Conservation (phyloP, 495 filamentous ascomycete species). For the Aspergillus mulundensis region DNA sequence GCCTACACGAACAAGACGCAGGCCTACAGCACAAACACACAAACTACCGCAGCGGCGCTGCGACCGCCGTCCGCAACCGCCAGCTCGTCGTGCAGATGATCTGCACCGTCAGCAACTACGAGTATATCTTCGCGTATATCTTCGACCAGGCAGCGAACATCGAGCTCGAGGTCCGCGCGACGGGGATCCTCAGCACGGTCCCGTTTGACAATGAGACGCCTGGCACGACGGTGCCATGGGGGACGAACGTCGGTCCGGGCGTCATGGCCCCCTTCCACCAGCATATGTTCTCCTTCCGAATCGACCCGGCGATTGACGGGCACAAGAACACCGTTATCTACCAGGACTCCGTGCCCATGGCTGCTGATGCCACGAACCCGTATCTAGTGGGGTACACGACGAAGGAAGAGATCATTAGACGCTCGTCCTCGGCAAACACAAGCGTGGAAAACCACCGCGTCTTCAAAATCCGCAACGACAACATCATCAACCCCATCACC, state of each 20-base stretch:
- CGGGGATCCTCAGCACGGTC: slow-evolving; percentile 80
- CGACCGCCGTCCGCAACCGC: slow-evolving; percentile 57
- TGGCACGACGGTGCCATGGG: slow-evolving; percentile 59
- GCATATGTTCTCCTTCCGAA: slow-evolving; percentile 85
- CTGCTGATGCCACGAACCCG: slow-evolving; percentile 67
- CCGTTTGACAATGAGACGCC: slow-evolving; percentile 57
- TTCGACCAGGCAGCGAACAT: slow-evolving; percentile 84
- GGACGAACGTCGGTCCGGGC: slow-evolving; percentile 82
- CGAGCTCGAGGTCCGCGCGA: slow-evolving; percentile 79
- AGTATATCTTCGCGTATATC: slow-evolving; percentile 80
- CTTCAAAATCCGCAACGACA: slow-evolving; percentile 80
- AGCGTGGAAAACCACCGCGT: slow-evolving; percentile 60
- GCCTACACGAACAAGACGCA: slow-evolving; percentile 67
- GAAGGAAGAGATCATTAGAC: slow-evolving; percentile 54
- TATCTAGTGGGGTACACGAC: slow-evolving; percentile 72
- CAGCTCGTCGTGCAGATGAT: slow-evolving; percentile 69
- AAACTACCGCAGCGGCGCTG: slow-evolving; percentile 59
- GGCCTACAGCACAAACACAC: slow-evolving; percentile 69
- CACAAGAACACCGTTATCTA: slow-evolving; percentile 64
- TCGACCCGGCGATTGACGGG: slow-evolving; percentile 81
- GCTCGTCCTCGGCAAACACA: slow-evolving; percentile 61
- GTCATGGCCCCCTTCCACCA: slow-evolving; percentile 78
- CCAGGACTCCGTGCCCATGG: slow-evolving; percentile 70
- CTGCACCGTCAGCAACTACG: slow-evolving; percentile 77
- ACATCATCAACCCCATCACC: slow-evolving; percentile 65